A percentile compares a stretch with the other conserved stretches of the same genome.
phyloP scores from a whole-genome alignment of 2,329 filamentous ascomycete genomes.

The Scopulariopsis brevicaulis region DNA sequence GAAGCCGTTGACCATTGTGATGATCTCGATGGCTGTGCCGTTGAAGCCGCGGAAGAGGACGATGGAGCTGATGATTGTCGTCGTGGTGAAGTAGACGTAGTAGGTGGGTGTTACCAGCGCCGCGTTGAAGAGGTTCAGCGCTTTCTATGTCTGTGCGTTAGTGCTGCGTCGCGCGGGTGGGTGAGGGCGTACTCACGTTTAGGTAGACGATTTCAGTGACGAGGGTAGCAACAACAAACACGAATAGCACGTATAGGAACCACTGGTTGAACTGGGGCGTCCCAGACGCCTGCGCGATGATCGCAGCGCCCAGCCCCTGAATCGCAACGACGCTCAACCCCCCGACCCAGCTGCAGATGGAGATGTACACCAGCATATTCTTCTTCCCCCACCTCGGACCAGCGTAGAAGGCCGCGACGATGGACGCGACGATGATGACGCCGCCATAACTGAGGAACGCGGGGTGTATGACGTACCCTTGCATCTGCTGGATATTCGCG shows the following conservation, averaged over 20 bases:
- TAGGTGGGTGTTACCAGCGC: constrained; percentile 96
- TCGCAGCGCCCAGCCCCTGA: constrained; percentile 83
- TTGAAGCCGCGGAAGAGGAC: constrained; percentile 92
- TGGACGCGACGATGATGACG: constrained; percentile 63
- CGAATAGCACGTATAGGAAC: constrained; percentile 87
- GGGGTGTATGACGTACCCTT: constrained; percentile 72
- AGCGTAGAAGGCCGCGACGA: constrained; percentile 65
- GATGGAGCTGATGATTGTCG: constrained; percentile 87
- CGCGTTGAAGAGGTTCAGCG: constrained; percentile 91
- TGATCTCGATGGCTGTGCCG: constrained; percentile 67
- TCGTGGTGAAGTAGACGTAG: constrained; percentile 95
- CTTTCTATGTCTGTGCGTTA: constrained; percentile 58
- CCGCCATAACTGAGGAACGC: constrained; percentile 81
- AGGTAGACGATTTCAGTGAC: constrained; percentile 91
- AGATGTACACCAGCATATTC: constrained; percentile 95
- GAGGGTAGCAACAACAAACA: constrained; percentile 82
- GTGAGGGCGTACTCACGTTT: constrained; percentile 55
- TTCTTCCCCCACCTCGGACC: constrained; percentile 88
- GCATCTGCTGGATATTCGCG: constrained; percentile 82
- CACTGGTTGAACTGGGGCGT: constrained; percentile 89
- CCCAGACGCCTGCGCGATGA: constrained; percentile 75
- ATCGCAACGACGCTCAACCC: constrained; percentile 91
- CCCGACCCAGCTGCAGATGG: constrained; percentile 89
- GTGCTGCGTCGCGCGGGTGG: not conserved
- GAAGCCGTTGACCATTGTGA: constrained; percentile 88